Conservation (phyloP, 345 rosid species). For the Salix arbutifolia region DNA sequence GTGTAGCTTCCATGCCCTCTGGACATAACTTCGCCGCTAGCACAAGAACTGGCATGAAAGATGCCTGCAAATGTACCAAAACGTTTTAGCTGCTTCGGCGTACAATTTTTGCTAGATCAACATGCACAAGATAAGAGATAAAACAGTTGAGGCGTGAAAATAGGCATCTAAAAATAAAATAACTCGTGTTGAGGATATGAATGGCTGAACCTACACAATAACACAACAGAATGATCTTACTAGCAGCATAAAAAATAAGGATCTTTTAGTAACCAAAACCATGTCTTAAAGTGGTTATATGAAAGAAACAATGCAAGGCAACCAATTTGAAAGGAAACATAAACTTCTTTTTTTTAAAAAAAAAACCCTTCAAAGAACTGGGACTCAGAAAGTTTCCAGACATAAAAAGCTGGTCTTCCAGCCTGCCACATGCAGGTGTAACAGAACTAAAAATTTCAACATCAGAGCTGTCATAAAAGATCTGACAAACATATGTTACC, state of each 20-base stretch:
- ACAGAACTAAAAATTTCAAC: background rate
- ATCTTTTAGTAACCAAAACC: background rate
- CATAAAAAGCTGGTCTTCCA: background rate
- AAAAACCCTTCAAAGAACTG: background rate
- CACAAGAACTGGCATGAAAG: constrained; percentile 96
- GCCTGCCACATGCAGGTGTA: background rate
- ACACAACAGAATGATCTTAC: background rate
- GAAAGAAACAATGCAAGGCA: background rate
- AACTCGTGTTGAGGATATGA: background rate
- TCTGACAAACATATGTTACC: constrained; percentile 36
- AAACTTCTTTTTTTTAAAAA: too few relatives aligned
- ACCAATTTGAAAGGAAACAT: background rate
- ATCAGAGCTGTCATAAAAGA: background rate
- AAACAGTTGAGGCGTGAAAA: background rate
- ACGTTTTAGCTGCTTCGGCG: background rate
- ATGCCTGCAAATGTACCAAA: constrained; percentile 48
- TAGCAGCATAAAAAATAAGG: too few relatives aligned
- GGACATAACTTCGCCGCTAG: constrained; percentile 89
- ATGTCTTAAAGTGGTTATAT: background rate
- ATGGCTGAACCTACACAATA: background rate
- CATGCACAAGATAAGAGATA: background rate
- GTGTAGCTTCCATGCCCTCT: constrained; percentile 97
- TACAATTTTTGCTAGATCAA: background rate
- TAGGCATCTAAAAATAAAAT: background rate
- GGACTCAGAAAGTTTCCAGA: background rate